These are phyloP conservation scores for Blastobotrys muscicola DNA, from an alignment of 805 yeast genomes.

Conservation along the genomic window DNA sequence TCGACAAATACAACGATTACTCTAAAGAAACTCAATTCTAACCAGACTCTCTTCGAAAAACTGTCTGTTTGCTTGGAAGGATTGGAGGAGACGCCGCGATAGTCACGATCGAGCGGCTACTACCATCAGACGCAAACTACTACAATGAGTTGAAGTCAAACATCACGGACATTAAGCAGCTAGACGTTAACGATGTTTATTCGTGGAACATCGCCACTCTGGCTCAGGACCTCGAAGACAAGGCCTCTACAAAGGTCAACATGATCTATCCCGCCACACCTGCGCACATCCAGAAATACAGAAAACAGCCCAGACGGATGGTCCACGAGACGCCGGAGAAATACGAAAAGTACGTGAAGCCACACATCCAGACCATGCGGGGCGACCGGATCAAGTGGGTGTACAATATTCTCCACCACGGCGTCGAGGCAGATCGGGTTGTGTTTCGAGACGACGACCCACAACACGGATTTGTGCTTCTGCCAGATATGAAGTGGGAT, in stretches of 20 bases:
- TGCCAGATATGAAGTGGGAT: conserved; percentile 98
- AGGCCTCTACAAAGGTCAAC: conserved; percentile 62
- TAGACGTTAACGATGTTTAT: conserved; percentile 75
- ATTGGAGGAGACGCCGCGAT: conserved; percentile 58
- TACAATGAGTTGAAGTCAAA: conserved; percentile 1
- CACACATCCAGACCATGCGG: conserved; percentile 66
- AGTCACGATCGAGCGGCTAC: conserved; percentile 53
- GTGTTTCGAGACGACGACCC: conserved; percentile 52
- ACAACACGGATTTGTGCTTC: conserved; percentile 52
- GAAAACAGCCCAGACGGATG: conserved; percentile 48
- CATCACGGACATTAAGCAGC: conserved; percentile 24
- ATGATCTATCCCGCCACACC: conserved; percentile 84
- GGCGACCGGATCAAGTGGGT: conserved; percentile 88
- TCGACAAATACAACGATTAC: background rate
- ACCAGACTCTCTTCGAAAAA: conserved; percentile 59
- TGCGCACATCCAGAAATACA: conserved; percentile 69
- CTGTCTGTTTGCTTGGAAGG: conserved; percentile 55
- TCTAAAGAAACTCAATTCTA: background rate
- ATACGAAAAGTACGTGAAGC: conserved; percentile 53
- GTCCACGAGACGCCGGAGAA: conserved; percentile 74
- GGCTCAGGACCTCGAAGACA: conserved; percentile 31
- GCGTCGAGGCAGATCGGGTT: conserved; percentile 79
- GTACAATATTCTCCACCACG: conserved; percentile 65
- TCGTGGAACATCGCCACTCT: conserved; percentile 63
- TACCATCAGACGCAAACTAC: conserved; percentile 30